Conservation (phyloP, 179 eudicot genomes). For the Corrigiola litoralis region DNA sequence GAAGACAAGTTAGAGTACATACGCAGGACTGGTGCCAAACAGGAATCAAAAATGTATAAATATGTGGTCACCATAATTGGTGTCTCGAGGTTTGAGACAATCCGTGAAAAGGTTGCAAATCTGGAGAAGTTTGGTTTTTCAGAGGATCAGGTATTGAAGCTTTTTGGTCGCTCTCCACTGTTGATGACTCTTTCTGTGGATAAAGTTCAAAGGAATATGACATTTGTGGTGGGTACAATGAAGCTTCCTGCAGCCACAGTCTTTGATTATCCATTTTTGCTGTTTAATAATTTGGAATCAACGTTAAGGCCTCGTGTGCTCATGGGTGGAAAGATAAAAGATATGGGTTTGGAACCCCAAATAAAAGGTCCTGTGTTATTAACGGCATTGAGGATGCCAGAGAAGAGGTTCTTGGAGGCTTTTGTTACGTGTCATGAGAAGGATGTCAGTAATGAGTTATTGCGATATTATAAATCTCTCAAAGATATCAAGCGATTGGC, state of each 20-base stretch:
- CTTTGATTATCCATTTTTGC: slow-evolving; percentile 44
- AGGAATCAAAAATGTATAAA: slow-evolving; percentile 68
- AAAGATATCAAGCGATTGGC: slow-evolving; percentile 57
- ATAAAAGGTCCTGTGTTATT: slow-evolving; percentile 42
- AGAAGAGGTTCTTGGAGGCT: slow-evolving; percentile 41
- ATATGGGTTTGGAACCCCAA: slow-evolving; percentile 54
- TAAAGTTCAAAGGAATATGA: slow-evolving; percentile 77
- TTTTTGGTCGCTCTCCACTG: slow-evolving; percentile 57
- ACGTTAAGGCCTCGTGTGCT: slow-evolving; percentile 51
- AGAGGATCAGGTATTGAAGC: slow-evolving; percentile 56
- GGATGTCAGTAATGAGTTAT: slow-evolving; percentile 40
- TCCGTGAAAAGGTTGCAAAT: slow-evolving; percentile 58
- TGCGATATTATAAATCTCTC: slow-evolving; percentile 37
- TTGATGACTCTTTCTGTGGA: slow-evolving; percentile 53
- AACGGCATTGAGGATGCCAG: slow-evolving; percentile 66
- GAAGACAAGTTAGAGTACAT: slow-evolving; percentile 66
- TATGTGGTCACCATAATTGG: slow-evolving; percentile 60
- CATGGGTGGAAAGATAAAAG: slow-evolving; percentile 49
- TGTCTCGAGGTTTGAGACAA: slow-evolving; percentile 63
- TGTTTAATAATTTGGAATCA: slow-evolving; percentile 47
- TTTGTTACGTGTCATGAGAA: slow-evolving; percentile 50
- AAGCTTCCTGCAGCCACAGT: slow-evolving; percentile 42
- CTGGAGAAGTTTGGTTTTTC: slow-evolving; percentile 64
- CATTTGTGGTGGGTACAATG: slow-evolving; percentile 55
- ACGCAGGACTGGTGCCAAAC: slow-evolving; percentile 42